Evolutionary conservation across 176 grass and related monocot species (phyloP), one percentile per base, ranked within the genome.

Genomic region (Lolium rigidum): DNA sequence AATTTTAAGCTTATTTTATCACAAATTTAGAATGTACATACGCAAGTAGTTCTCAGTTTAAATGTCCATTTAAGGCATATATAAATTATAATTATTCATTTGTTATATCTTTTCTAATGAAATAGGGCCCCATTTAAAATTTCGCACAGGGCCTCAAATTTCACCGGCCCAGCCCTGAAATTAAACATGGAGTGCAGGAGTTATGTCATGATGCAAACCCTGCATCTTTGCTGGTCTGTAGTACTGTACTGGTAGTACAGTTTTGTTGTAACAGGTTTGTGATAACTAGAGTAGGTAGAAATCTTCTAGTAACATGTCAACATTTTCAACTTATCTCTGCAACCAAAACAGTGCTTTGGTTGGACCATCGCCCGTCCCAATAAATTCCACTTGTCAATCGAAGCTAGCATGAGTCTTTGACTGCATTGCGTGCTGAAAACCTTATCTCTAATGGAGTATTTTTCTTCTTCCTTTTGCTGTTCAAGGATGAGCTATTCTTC

Each of bases 251-350:
- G 52, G 8, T n/a, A n/a, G 43, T 43, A 78, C 41, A 22, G 5
- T 83, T 28, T 47, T 73, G n/a, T 26, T 9, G 50, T 46, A 47
- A 26, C 17, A 25, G 41, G 17, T 21, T 43, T 70, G 8, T 6
- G 10, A 61, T n/a, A 41, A 71, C 15, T 59, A 8, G 12, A 50
- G 49, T 58, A 72, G 22, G 49, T 25, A 72, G 16, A 68, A 51
- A 44, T 55, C 81, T 58, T 58, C 38, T 18, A 59, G n/a, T 56
- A 70, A 83, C 35, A 70, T 57, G 81, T 71, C n/a, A 54, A 38
- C 31, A 57, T 83, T 47, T 43, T 51, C 14, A 14, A 6, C 57
- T 56, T 65, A 79, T 54, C 8, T 74, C 25, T 62, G 41, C 20
- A 64, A 10, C 67, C n/a, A 52, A 64, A 28, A 39, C 66, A 73